Evolutionary conservation across 768 basidiomycete species (phyloP), one percentile per base, ranked within the genome.

Genomic region (Trametes cubensis): DNA sequence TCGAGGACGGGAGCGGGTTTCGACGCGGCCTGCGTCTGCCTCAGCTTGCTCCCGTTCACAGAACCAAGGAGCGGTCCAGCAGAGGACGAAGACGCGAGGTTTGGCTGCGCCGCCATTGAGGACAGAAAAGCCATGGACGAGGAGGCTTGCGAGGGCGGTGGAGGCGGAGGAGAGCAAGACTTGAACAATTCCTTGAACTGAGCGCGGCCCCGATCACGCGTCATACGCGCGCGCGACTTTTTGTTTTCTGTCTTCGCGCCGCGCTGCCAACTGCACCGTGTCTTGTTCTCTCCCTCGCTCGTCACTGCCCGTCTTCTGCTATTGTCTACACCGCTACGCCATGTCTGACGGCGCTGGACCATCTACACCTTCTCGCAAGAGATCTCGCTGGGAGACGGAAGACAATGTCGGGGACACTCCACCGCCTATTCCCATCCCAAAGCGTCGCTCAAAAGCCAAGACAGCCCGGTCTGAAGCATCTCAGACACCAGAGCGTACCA

Each of bases 311-410:
- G 28, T 15, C 26, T 30, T 40, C 48, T 44, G 7, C 18, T 57
- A 25, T 56, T 60, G 58, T 60, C 20, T 41, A 15, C 18, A 8
- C 34, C n/a, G 40, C 30, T 23, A 44, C 40, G 17, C 17, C 21
- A 68, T 68, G 67, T 58, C 64, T 18, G 66, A 66, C 30, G 60
- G 55, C 38, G 49, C 69, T 26, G 70, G 78, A 28, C 72, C 82
- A 2, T 82, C 82, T 21, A 85, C 86, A 0, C 84, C 86, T 4
- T 84, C 85, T 20, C 80, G 83, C 56, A 92, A 89, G 74, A 83
- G 89, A n/a, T 89, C 90, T 11, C 90, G 88, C 72, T 92, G 90
- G 90, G 80, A 81, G 48, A 68, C 72, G 40, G 75, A 74, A n/a
- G 84, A 85, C 25, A 78, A 80, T 5, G 76, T 78, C 23, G 77